Base-by-base conservation (phyloP, 2,329 filamentous ascomycete species). In the Penicillium sp. region DNA sequence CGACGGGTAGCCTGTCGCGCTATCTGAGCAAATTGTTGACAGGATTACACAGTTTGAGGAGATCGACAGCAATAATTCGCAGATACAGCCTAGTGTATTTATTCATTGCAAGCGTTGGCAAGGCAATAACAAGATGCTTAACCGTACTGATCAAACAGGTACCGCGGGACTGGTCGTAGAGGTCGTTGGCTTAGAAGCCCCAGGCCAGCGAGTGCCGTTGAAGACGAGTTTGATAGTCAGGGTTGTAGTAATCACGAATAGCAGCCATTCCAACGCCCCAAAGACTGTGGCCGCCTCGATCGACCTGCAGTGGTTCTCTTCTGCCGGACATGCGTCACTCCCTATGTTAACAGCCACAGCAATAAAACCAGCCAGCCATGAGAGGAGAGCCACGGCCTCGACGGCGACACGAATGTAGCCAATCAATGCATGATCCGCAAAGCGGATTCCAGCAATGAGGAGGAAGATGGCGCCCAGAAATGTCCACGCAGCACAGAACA, bases 351-450 rank as follows among this genome's bases (percentile, higher is more conserved):
- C 26, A 51, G 56, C 56, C n/a, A 58, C 21, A 40, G 56, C 51
- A 46, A 58, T 58, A 23, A 55, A 58, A 12, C 56, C 51, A 55
- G 56, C 56, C 23, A 58, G 52, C 56, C 51, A 58, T 50, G 56
- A 55, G 23, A 58, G 52, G 9, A 58, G 16, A 46, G 56, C 51
- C 24, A 58, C 51, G 24, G 35, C 51, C 46, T 58, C 51, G 21
- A 50, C 33, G 28, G 35, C 35, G 46, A 55, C 20, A 42, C 45
- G 23, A 50, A 55, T 26, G 18, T 58, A 58, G 45, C 35, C 45
- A 47, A 58, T 28, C 56, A 28, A 55, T 12, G 18, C 14, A 51
- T 9, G 35, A 28, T 50, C 52, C 5, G 20, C 20, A 18, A 50
- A 50, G 3, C 30, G 14, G 28, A 30, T 47, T 23, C 24, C 33